A percentile compares a stretch with the other conserved stretches of the same genome.
Conservation (phyloP, 192 early-diverging fungal genomes). For the Gonapodya prolifera region DNA sequence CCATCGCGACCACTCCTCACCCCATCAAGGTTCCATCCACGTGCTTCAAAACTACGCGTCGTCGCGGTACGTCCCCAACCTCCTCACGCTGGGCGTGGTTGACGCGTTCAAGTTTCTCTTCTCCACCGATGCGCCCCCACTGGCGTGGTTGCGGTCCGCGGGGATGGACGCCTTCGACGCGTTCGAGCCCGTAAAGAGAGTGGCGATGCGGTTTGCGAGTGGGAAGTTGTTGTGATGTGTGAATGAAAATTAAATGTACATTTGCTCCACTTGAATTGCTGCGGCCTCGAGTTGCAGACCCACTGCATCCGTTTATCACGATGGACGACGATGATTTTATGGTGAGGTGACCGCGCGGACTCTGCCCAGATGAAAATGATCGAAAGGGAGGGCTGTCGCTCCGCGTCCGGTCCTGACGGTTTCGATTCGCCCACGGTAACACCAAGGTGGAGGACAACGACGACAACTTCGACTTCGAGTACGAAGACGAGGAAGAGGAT, state of each 20-base stretch:
- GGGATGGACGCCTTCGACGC: constrained; percentile 57
- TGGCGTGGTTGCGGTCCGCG: constrained; percentile 57
- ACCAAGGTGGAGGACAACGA: constrained; percentile 24
- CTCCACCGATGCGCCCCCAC: constrained; percentile 40
- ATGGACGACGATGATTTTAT: constrained; percentile 2
- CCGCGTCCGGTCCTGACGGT: too few relatives aligned
- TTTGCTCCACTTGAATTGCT: not conserved
- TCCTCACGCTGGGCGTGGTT: constrained; percentile 70
- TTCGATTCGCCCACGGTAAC: too few relatives aligned
- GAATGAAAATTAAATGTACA: not conserved
- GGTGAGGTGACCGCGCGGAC: not conserved
- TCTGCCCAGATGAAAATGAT: not conserved
- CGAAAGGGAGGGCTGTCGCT: too few relatives aligned
- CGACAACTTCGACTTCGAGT: constrained; percentile 82
- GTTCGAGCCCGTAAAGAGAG: constrained; percentile 46
- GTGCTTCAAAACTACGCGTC: constrained; percentile 67
- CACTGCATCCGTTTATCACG: not conserved
- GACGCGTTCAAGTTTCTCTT: constrained; percentile 76
- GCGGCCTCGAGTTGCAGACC: not conserved
- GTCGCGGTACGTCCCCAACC: constrained; percentile 66
- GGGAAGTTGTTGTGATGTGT: not conserved
- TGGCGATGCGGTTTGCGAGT: constrained; percentile 13
- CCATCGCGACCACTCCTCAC: too few relatives aligned
- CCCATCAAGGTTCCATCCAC: constrained; percentile 28
- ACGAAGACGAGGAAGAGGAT: constrained; percentile 66